Evolutionary conservation across 768 basidiomycete genomes (phyloP).

Genomic region (Boletus subparvulus): DNA sequence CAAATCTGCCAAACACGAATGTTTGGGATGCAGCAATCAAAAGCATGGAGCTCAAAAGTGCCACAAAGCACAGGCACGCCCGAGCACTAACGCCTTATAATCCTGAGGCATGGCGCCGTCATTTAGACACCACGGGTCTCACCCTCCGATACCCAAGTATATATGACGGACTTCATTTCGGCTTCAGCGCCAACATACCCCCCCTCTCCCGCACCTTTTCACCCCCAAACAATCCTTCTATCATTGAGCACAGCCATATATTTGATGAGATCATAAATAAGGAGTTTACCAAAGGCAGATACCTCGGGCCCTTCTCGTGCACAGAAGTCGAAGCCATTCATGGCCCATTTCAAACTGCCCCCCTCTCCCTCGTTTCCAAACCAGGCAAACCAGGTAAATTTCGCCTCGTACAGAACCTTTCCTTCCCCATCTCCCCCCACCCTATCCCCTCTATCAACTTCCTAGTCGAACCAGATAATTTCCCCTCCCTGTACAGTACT

Average conservation of each 20-base stretch:
- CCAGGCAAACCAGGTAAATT: conserved; percentile 21
- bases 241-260: background rate
- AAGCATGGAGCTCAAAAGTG: background rate
- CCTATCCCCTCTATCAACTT: conserved; percentile 35
- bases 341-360: conserved; percentile 30
- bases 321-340: conserved; percentile 8
- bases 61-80: background rate
- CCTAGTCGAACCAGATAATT: conserved; percentile 83
- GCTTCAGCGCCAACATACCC: background rate
- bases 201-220: background rate
- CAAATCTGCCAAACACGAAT: background rate
- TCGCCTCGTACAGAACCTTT: conserved; percentile 33
- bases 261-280: background rate
- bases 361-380: conserved; percentile 31
- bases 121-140: too few relatives aligned
- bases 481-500: conserved; percentile 30
- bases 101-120: background rate
- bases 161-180: background rate
- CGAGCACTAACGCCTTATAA: background rate
- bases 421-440: conserved; percentile 9
- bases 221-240: background rate
- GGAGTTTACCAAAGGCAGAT: background rate
- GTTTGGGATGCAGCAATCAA: too few relatives aligned
- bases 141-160: background rate
- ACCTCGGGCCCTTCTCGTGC: fast-evolving